Evolutionary conservation across 306 rosid species (phyloP).

Genomic region (Acacia melanoxylon): DNA sequence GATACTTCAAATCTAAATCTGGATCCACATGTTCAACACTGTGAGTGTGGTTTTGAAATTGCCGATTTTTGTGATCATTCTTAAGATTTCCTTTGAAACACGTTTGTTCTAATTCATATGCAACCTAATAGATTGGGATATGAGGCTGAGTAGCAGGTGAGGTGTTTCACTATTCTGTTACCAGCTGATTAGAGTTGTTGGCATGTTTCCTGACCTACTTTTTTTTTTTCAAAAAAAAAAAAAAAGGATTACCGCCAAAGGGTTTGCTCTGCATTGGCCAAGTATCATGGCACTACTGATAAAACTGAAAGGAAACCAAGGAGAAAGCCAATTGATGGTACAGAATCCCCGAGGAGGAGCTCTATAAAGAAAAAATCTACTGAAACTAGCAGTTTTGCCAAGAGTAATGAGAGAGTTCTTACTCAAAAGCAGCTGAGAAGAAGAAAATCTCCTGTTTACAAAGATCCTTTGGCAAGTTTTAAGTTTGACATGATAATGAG

Average conservation of each 20-base stretch:
- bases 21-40: background rate
- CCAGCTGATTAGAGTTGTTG: background rate
- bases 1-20: background rate
- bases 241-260: conserved; percentile 56
- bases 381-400: conserved; percentile 17
- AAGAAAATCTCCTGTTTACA: conserved; percentile 48
- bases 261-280: conserved; percentile 59
- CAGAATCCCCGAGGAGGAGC: conserved; percentile 37
- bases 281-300: conserved; percentile 45
- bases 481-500: conserved; percentile 70
- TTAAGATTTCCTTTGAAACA: background rate
- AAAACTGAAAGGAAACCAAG: conserved; percentile 52
- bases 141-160: background rate
- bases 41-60: background rate
- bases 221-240: background rate
- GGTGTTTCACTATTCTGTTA: background rate
- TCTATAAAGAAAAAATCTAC: conserved; percentile 31
- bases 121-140: background rate
- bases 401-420: conserved; percentile 22
- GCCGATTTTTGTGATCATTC: background rate
- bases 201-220: conserved; percentile 6
- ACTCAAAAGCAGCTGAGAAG: conserved; percentile 32
- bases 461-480: conserved; percentile 62
- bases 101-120: background rate
- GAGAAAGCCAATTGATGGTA: conserved; percentile 37